phyloP scores from a whole-genome alignment of 139 green algal species.

The Tetradesmus lagerheimii region DNA sequence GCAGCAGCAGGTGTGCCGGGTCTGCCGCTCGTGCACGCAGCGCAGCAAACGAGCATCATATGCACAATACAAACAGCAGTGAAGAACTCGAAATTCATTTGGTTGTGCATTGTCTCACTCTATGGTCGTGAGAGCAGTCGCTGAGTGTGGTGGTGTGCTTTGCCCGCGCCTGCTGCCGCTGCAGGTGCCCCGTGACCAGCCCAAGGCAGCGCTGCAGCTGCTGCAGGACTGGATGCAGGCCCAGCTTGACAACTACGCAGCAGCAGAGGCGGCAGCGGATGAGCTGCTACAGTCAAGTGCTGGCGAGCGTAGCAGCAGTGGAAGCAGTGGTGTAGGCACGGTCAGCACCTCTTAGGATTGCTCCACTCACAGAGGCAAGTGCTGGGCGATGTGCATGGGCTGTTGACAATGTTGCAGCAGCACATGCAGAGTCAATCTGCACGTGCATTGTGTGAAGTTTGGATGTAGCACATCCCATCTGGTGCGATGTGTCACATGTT shows the following conservation, averaged over 20 bases:
- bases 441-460: too few species aligned
- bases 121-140: too few species aligned
- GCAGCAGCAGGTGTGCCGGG: too few species aligned
- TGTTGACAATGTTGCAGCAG: background rate
- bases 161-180: background rate
- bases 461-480: too few species aligned
- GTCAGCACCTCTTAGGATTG: background rate
- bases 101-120: too few species aligned
- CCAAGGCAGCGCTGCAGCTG: conserved; percentile 48
- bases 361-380: background rate
- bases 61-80: too few species aligned
- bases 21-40: too few species aligned
- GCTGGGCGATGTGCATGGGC: background rate
- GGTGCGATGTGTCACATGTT: too few species aligned
- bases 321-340: background rate
- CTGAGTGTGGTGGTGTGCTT: background rate
- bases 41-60: too few species aligned
- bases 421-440: too few species aligned
- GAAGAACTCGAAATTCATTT: too few species aligned
- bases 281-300: background rate
- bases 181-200: conserved; percentile 57
- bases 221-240: conserved; percentile 53
- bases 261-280: background rate
- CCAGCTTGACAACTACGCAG: conserved; percentile 20
- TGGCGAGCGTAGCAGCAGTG: background rate